Evolutionary conservation across 768 basidiomycete genomes (phyloP), one percentile per base, ranked within the genome.

Genomic region (Rubroboletus satanas): DNA sequence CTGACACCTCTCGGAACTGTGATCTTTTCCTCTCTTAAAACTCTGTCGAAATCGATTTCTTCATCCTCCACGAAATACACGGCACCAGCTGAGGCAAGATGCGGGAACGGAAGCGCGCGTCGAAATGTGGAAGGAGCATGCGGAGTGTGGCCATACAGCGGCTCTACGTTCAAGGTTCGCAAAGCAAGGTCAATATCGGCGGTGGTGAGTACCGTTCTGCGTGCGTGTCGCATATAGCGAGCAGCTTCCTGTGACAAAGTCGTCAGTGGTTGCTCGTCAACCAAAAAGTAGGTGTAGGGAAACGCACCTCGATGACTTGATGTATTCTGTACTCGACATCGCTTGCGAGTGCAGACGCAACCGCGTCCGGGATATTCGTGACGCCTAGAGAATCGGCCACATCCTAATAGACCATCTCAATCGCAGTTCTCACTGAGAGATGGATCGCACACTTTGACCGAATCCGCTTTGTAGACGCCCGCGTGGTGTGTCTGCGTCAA

Each of bases 271-370:
- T 9, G 8, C 15, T 32, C 17, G 15, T 29, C 51, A 18, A 26
- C 26, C 5, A 4, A 42, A 35, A 23, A 7, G n/a, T 15, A 1
- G 14, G 26, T 5, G 28, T 29, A 7, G 50, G 50, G 36, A 18
- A 18, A 64, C 76, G 41, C 59, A 92, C 93, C 82, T 97, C 92
- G 62, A 96, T 81, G 39, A 98, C 88, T 68, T 98, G 92, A 71
- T 96, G 93, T 67, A 98, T 82, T 55, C 97, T 79, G 73, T 98
- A 98, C 67, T 98, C 97, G 39, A 98, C 93, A 75, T 99, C 97
- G 62, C 91, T 93, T 0, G 97, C 93, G 26, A 99, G 79, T 0
- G 90, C 80, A 5, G 85, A 85, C 5, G 93, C 89, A 26, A 97
- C 89, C 3, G 79, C 67, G 49, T 95, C 92, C 3, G 90, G 76